Evolutionary conservation across 768 basidiomycete genomes (phyloP).

Genomic region (Suillus occidentalis): DNA sequence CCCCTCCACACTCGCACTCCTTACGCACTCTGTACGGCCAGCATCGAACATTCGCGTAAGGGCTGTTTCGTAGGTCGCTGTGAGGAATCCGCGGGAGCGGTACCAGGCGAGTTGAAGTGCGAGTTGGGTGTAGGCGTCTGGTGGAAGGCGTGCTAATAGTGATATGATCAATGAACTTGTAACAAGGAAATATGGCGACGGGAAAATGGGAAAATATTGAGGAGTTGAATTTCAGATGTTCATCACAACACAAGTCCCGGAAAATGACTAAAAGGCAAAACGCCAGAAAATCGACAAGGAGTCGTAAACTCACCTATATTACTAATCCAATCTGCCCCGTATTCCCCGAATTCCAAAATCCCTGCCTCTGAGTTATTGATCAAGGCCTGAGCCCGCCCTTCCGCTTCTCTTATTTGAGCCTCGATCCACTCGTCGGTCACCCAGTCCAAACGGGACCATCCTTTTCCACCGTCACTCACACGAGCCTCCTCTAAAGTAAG

Average conservation of each 20-base stretch:
- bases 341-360: slow-evolving; percentile 79
- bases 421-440: slow-evolving; percentile 59
- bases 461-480: slow-evolving; percentile 6
- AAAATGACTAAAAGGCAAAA: neutral
- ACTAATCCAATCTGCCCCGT: slow-evolving; percentile 89
- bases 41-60: slow-evolving; percentile 84
- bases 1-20: slow-evolving; percentile 70
- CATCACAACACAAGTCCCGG: neutral
- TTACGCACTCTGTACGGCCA: slow-evolving; percentile 84
- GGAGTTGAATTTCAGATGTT: neutral
- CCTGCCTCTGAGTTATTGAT: slow-evolving; percentile 82
- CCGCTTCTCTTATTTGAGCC: slow-evolving; percentile 59
- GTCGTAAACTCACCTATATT: slow-evolving; percentile 50
- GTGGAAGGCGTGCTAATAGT: slow-evolving; percentile 48
- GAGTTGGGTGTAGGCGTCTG: slow-evolving; percentile 91
- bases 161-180: neutral
- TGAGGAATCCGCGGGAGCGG: slow-evolving; percentile 69
- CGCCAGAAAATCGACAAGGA: neutral
- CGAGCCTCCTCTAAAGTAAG: slow-evolving; percentile 2
- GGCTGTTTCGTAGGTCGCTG: slow-evolving; percentile 92
- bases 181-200: neutral
- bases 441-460: slow-evolving; percentile 74
- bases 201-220: neutral
- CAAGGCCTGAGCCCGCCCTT: slow-evolving; percentile 52
- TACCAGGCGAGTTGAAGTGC: slow-evolving; percentile 91